phyloP scores from a whole-genome alignment of 164 flowering plant genomes.

The Stephania yunnanensis region DNA sequence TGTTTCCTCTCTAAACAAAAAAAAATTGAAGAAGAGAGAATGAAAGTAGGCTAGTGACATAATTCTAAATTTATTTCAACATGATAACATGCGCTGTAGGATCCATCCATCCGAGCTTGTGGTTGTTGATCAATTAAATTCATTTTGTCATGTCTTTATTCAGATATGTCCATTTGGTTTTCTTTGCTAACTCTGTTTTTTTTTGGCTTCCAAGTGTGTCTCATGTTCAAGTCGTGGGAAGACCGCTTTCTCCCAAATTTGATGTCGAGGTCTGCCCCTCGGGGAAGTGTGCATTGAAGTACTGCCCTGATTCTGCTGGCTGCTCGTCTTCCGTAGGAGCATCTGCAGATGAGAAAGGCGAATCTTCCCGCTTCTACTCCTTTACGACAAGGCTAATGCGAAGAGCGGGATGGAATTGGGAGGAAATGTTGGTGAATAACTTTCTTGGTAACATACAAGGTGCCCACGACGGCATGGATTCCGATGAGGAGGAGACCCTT shows the following conservation, averaged over 20 bases:
- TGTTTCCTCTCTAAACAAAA: no score
- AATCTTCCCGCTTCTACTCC: conserved; percentile 24
- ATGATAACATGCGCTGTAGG: no score
- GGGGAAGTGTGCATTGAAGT: conserved; percentile 36
- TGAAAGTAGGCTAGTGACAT: no score
- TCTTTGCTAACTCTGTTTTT: background rate
- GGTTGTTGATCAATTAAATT: background rate
- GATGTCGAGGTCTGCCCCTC: conserved; percentile 26
- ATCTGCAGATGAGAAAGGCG: conserved; percentile 18
- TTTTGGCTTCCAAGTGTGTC: conserved; percentile 32
- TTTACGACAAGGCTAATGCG: conserved; percentile 25
- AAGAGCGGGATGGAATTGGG: conserved; percentile 27
- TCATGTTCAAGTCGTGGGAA: conserved; percentile 49
- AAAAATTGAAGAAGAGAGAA: no score
- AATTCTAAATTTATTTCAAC: no score
- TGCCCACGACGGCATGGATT: conserved; percentile 12
- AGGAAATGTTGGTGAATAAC: conserved; percentile 21
- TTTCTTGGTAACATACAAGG: conserved; percentile 24
- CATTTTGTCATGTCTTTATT: background rate
- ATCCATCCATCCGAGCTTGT: background rate
- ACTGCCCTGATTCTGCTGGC: conserved; percentile 18
- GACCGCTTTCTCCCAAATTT: conserved; percentile 31
- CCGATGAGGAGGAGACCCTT: conserved; percentile 26
- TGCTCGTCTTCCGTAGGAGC: conserved; percentile 5
- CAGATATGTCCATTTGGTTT: background rate